phyloP scores from a whole-genome alignment of 2,329 filamentous ascomycete genomes.

The Hymenoscyphus linearis region DNA sequence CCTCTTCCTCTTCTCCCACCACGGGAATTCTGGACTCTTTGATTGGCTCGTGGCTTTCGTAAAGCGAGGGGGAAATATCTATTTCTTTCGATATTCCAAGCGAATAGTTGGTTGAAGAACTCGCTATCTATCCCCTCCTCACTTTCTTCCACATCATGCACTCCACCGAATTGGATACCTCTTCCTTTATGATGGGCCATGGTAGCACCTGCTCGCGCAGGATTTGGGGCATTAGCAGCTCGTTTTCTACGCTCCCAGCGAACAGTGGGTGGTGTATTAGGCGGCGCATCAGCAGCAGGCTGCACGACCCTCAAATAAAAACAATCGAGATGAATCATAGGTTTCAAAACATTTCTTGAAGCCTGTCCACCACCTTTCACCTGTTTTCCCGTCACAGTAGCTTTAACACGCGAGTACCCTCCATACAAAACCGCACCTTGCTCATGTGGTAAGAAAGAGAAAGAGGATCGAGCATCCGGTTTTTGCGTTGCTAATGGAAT shows the following conservation, averaged over 20 bases:
- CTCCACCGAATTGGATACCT: slow-evolving; percentile 89
- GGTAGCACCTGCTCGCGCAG: slow-evolving; percentile 78
- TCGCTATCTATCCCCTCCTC: slow-evolving; percentile 96
- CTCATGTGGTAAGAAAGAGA: slow-evolving; percentile 87
- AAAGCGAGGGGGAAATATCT: slow-evolving; percentile 82
- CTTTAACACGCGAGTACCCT: slow-evolving; percentile 88
- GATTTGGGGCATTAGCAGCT: slow-evolving; percentile 82
- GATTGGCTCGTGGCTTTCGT: slow-evolving; percentile 64
- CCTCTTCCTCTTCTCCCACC: slow-evolving; percentile 64
- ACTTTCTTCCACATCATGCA: slow-evolving; percentile 85
- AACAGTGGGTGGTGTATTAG: slow-evolving; percentile 63
- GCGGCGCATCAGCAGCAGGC: slow-evolving; percentile 60
- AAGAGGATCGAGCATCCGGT: slow-evolving; percentile 85
- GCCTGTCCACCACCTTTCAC: slow-evolving; percentile 52
- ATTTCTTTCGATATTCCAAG: slow-evolving; percentile 94
- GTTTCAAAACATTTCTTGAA: slow-evolving; percentile 71
- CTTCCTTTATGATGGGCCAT: slow-evolving; percentile 94
- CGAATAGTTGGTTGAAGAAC: slow-evolving; percentile 88
- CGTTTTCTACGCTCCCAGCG: slow-evolving; percentile 93
- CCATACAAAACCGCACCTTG: slow-evolving; percentile 85
- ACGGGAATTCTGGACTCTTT: slow-evolving; percentile 54
- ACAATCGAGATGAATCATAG: slow-evolving; percentile 89
- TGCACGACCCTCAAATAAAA: slow-evolving; percentile 83
- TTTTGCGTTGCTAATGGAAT: slow-evolving; percentile 76
- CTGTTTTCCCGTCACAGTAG: slow-evolving; percentile 57